Evolutionary conservation across 176 grass and related monocot genomes (phyloP).

Genomic region (Aegilops tauschii): DNA sequence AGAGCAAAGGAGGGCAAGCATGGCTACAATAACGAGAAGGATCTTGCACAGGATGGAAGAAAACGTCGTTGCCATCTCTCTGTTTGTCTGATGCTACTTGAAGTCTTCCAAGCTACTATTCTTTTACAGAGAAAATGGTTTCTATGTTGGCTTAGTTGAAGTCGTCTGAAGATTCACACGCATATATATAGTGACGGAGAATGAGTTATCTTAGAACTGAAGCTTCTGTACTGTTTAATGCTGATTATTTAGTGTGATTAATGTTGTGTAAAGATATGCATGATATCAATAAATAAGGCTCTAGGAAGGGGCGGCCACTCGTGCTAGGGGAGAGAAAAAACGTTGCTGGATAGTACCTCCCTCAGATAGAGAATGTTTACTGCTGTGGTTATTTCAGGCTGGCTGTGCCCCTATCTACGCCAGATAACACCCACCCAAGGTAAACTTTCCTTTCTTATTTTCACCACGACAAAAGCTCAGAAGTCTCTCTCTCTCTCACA

Average conservation of each 20-base stretch:
- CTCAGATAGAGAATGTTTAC: too few species aligned
- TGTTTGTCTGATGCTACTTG: background rate
- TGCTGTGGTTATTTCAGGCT: too few species aligned
- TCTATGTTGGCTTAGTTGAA: background rate
- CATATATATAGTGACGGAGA: background rate
- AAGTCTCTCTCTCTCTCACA: too few species aligned
- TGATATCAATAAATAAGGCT: background rate
- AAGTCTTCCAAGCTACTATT: background rate
- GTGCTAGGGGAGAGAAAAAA: too few species aligned
- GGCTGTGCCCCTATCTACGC: too few species aligned
- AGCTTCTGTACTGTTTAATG: background rate
- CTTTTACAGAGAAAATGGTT: background rate
- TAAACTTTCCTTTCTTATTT: too few species aligned
- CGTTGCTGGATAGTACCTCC: too few species aligned
- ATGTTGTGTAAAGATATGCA: background rate
- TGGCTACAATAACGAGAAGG: background rate
- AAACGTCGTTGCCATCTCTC: background rate
- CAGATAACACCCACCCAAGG: too few species aligned
- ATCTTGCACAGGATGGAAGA: background rate
- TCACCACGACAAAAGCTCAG: too few species aligned
- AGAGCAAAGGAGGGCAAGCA: background rate
- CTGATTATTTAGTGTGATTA: background rate
- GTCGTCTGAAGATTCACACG: background rate
- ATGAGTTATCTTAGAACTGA: background rate
- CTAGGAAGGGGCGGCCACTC: too few species aligned